Conservation (phyloP, 2,329 filamentous ascomycete species). For the Immersiporthe knoxdaviesiana region DNA sequence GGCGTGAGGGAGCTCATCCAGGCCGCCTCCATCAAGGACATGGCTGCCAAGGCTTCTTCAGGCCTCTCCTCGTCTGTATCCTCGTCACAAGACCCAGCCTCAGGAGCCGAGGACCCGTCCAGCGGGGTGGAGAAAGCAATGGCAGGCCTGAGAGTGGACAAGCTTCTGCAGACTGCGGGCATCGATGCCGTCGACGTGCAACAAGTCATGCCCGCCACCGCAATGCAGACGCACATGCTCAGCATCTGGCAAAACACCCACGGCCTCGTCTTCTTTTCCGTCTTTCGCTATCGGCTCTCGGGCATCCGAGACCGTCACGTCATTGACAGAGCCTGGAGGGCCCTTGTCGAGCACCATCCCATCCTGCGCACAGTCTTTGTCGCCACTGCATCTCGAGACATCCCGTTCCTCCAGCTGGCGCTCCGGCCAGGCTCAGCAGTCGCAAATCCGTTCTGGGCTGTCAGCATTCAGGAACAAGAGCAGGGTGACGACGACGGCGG, state of each 20-base stretch:
- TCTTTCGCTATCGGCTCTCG: slow-evolving; percentile 64
- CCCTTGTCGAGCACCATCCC: slow-evolving; percentile 57
- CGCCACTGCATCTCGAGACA: slow-evolving; percentile 47
- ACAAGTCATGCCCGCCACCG: slow-evolving; percentile 66
- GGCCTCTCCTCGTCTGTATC: neutral
- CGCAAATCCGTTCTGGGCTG: slow-evolving; percentile 31
- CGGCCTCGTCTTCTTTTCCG: slow-evolving; percentile 72
- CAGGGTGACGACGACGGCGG: slow-evolving; percentile 7
- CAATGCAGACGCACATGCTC: slow-evolving; percentile 83
- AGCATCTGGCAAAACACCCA: slow-evolving; percentile 71
- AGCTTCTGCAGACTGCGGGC: slow-evolving; percentile 44
- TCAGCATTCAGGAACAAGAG: slow-evolving; percentile 31
- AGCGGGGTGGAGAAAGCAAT: slow-evolving; percentile 38
- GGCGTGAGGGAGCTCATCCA: slow-evolving; percentile 73
- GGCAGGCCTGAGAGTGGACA: slow-evolving; percentile 41
- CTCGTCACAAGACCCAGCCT: neutral
- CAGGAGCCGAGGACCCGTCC: neutral
- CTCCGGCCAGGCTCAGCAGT: slow-evolving; percentile 36
- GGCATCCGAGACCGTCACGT: slow-evolving; percentile 41
- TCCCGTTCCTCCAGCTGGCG: slow-evolving; percentile 68
- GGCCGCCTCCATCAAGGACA: slow-evolving; percentile 65
- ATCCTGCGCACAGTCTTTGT: slow-evolving; percentile 73
- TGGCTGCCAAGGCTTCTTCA: slow-evolving; percentile 42
- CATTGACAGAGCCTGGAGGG: slow-evolving; percentile 64
- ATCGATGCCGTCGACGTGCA: slow-evolving; percentile 55